Conservation (phyloP, 306 rosid species). For the Inga oerstediana region DNA sequence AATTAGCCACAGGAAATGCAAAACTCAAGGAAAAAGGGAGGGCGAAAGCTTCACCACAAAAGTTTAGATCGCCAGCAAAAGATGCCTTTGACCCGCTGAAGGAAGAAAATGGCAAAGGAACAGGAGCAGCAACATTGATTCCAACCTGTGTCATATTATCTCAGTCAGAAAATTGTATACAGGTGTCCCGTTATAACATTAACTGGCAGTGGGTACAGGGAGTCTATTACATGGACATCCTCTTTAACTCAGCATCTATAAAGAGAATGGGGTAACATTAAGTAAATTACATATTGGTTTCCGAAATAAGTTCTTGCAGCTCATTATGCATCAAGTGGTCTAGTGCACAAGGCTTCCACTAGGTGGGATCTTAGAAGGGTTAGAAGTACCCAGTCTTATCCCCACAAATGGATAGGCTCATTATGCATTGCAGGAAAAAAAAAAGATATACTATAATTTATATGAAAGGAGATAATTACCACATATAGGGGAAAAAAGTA, state of each 20-base stretch:
- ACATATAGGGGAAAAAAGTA: background rate
- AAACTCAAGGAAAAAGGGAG: conserved; percentile 14
- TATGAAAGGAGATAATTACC: background rate
- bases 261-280: background rate
- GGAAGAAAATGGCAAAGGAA: conserved; percentile 58
- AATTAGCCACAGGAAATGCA: background rate
- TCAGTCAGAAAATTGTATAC: conserved; percentile 9
- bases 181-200: conserved; percentile 3
- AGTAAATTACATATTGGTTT: background rate
- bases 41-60: conserved; percentile 39
- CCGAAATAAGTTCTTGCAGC: background rate
- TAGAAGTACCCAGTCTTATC: too few species aligned
- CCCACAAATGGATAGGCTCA: too few species aligned
- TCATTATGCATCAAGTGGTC: background rate
- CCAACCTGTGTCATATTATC: conserved; percentile 56
- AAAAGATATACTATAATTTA: background rate
- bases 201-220: background rate
- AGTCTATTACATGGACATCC: conserved; percentile 2
- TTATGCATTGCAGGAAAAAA: too few species aligned
- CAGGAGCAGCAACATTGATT: conserved; percentile 62
- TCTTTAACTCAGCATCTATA: conserved; percentile 14
- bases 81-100: conserved; percentile 48
- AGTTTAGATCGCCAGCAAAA: conserved; percentile 46
- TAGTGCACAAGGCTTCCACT: too few species aligned
- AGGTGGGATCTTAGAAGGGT: too few species aligned